A percentile compares a stretch with the other conserved stretches of the same genome.
Conservation (phyloP, 1,284 basidiomycete species). For the Agaricales sp. region DNA sequence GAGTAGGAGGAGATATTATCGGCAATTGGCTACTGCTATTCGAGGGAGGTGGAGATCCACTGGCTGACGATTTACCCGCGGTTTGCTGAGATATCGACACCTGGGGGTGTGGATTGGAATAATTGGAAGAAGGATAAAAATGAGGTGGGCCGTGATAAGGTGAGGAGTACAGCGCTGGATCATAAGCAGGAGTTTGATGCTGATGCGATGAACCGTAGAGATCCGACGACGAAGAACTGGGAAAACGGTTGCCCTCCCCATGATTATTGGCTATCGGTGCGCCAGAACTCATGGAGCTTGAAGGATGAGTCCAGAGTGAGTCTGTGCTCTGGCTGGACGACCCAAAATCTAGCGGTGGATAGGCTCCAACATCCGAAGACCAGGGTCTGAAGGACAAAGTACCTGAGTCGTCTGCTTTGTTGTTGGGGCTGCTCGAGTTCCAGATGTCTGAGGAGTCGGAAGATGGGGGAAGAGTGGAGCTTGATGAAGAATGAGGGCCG, state of each 20-base stretch:
- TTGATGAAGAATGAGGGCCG: not conserved
- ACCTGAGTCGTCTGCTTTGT: not conserved
- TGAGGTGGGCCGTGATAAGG: not conserved
- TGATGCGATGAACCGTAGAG: not conserved
- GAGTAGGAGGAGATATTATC: slow-evolving; percentile 12
- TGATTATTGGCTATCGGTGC: too few relatives aligned
- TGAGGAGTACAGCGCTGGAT: not conserved
- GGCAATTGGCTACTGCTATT: slow-evolving; percentile 13
- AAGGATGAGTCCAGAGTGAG: not conserved
- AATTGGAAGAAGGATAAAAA: not conserved
- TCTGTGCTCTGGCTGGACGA: not conserved
- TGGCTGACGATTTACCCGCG: not conserved
- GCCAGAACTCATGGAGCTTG: not conserved
- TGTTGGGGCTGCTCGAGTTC: not conserved
- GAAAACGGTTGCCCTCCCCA: not conserved
- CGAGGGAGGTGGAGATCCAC: slow-evolving; percentile 12
- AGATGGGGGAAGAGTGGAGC: not conserved
- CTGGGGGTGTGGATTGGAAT: not conserved
- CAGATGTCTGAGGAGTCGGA: not conserved
- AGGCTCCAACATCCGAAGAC: not conserved
- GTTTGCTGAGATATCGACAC: not conserved
- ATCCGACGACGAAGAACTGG: not conserved
- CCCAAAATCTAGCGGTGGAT: not conserved
- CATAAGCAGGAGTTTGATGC: not conserved
- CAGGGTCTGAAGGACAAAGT: not conserved